Evolutionary conservation across 441 rosid species (phyloP).

Genomic region (Manihot esculenta): DNA sequence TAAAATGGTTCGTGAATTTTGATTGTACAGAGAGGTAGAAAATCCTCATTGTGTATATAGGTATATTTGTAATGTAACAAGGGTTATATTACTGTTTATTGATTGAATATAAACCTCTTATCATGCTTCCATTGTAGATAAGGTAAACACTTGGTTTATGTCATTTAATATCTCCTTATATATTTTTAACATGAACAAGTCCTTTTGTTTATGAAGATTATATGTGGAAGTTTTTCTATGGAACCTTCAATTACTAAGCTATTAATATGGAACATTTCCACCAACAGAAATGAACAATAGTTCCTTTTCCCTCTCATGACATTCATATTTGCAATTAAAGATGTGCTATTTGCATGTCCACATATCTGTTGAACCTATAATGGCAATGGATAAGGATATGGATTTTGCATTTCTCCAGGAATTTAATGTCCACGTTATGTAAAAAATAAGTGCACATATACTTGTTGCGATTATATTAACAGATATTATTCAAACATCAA

Average conservation of each 20-base stretch:
- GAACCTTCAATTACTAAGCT: neutral
- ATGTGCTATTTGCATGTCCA: neutral
- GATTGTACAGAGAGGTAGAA: neutral
- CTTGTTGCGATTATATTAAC: neutral
- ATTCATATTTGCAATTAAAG: neutral
- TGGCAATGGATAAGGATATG: neutral
- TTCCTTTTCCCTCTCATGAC: neutral
- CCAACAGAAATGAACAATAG: neutral
- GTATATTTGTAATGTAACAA: neutral
- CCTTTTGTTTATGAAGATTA: neutral
- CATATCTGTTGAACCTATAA: neutral
- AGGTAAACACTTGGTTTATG: no score
- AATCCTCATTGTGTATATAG: neutral
- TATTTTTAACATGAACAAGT: no score
- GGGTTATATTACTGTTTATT: no score
- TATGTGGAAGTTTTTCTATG: neutral
- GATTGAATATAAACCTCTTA: no score
- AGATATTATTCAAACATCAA: neutral
- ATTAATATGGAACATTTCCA: neutral
- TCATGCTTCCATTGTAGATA: no score
- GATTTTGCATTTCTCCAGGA: neutral
- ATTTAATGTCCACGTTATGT: neutral
- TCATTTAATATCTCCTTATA: no score
- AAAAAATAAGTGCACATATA: slow-evolving; percentile 1
- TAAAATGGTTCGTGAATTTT: neutral